phyloP scores from a whole-genome alignment of 73 alveolate genomes.

The Tetrahymena malaccensis region DNA sequence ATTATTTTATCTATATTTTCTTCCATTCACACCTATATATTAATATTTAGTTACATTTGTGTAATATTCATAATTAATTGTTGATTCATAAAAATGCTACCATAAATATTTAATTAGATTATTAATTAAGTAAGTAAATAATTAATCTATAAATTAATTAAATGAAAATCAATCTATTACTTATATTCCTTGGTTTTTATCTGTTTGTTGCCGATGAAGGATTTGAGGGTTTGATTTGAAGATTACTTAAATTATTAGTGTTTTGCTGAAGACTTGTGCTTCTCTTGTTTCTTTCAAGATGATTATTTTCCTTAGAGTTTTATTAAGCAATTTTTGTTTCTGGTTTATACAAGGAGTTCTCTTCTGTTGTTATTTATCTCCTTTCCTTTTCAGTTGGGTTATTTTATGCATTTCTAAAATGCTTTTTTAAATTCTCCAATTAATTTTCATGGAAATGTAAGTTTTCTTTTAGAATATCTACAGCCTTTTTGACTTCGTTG shows the following conservation, averaged over 20 bases:
- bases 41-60: neutral
- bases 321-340: neutral
- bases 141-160: no score
- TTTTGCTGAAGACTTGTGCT: neutral
- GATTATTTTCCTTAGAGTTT: neutral
- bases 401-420: neutral
- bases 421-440: constrained; percentile 7
- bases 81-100: no score
- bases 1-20: neutral
- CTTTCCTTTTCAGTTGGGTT: neutral
- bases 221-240: neutral
- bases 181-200: neutral
- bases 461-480: constrained; percentile 40
- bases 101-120: neutral
- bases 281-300: neutral
- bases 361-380: neutral
- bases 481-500: constrained; percentile 56
- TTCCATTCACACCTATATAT: neutral
- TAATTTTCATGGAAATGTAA: constrained; percentile 17
- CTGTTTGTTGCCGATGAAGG: neutral
- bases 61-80: no score
- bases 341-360: neutral
- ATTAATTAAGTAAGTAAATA: neutral
- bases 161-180: neutral
- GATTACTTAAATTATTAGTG: neutral